These are phyloP conservation scores for Aspergillus melleus DNA, from an alignment of 2,329 filamentous ascomycete genomes.

Conservation along the genomic window DNA sequence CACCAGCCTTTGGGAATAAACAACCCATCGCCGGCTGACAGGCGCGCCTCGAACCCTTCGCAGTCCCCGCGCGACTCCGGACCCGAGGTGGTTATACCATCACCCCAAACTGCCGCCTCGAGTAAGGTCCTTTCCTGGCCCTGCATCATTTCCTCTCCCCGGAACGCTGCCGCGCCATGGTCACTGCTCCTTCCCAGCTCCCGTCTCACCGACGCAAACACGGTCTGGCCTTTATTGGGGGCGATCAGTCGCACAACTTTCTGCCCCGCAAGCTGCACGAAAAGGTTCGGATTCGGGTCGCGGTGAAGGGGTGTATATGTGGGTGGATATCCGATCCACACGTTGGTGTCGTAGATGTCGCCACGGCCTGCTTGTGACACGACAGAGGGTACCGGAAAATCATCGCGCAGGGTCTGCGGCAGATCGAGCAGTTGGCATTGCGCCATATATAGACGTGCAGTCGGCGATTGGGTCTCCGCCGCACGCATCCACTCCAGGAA, in stretches of 20 bases:
- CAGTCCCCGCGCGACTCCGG: conserved; percentile 25
- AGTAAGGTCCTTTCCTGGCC: conserved; percentile 68
- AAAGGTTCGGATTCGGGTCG: conserved; percentile 92
- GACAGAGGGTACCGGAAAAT: conserved; percentile 67
- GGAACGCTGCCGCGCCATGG: conserved; percentile 52
- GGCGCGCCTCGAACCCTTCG: conserved; percentile 50
- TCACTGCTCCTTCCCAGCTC: conserved; percentile 36
- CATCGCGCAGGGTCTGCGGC: conserved; percentile 60
- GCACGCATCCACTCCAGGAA: conserved; percentile 57
- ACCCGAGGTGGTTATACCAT: conserved; percentile 23
- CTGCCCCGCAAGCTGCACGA: conserved; percentile 73
- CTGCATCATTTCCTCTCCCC: conserved; percentile 89
- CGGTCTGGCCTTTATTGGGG: conserved; percentile 60
- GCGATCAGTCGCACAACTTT: conserved; percentile 74
- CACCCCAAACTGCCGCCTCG: conserved; percentile 69
- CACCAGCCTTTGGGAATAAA: conserved; percentile 85
- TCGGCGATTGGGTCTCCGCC: conserved; percentile 24
- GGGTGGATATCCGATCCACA: conserved; percentile 85
- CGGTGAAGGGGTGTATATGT: conserved; percentile 89
- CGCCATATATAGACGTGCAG: conserved; percentile 72
- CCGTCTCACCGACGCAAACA: conserved; percentile 61
- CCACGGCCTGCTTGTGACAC: conserved; percentile 67
- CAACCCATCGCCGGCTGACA: conserved; percentile 68
- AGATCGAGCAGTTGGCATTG: conserved; percentile 74
- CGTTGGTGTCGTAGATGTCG: conserved; percentile 80